Evolutionary conservation across 2,329 filamentous ascomycete species (phyloP).

Genomic region (Talaromyces amestolkiae): DNA sequence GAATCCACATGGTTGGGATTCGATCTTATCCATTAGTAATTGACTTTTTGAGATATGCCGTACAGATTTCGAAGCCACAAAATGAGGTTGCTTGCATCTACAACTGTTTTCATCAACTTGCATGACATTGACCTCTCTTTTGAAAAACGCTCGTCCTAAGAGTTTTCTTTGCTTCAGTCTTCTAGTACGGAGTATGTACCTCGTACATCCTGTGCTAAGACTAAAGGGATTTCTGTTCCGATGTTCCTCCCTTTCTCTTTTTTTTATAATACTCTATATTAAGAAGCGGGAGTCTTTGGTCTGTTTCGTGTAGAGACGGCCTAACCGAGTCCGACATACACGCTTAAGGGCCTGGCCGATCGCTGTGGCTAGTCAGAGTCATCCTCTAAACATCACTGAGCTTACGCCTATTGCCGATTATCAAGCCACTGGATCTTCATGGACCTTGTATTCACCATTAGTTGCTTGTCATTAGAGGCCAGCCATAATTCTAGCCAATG

Average conservation of each 20-base stretch:
- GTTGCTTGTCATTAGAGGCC: neutral
- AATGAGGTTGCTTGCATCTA: slow-evolving; percentile 7
- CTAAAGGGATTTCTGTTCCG: neutral
- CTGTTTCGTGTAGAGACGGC: neutral
- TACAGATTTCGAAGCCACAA: neutral
- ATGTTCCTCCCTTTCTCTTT: neutral
- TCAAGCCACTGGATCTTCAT: neutral
- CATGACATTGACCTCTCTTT: neutral
- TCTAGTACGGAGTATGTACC: neutral
- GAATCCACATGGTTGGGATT: slow-evolving; percentile 5
- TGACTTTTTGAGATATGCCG: neutral
- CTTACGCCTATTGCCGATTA: slow-evolving; percentile 12
- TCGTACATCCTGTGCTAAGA: neutral
- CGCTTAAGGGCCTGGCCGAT: neutral
- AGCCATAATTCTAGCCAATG: neutral
- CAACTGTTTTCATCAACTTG: slow-evolving; percentile 1
- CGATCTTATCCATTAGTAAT: neutral
- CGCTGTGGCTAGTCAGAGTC: neutral
- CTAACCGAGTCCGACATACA: neutral
- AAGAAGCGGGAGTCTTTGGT: neutral
- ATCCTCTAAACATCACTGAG: neutral
- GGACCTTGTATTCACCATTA: neutral
- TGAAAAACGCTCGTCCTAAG: neutral
- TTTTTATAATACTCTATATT: neutral
- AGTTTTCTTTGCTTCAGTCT: neutral